Evolutionary conservation across 345 rosid genomes (phyloP).

Genomic region (Tarenaya hassleriana): DNA sequence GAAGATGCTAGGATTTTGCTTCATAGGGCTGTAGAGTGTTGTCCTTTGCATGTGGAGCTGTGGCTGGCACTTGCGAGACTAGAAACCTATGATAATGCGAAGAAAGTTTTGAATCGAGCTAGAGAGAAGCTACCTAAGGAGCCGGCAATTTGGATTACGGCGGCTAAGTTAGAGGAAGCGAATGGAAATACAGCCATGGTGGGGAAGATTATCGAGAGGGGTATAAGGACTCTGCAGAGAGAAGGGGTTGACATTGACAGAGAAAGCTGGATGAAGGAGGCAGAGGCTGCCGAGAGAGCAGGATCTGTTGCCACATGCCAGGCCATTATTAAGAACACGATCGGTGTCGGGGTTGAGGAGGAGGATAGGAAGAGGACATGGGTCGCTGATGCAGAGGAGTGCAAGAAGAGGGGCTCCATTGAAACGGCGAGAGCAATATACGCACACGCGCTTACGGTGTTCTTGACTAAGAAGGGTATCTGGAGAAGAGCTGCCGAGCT

Average conservation of each 20-base stretch:
- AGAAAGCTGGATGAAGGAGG: conserved; percentile 93
- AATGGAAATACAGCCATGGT: conserved; percentile 72
- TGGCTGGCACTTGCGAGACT: conserved; percentile 87
- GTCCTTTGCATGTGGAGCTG: conserved; percentile 82
- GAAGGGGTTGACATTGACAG: conserved; percentile 85
- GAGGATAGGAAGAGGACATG: conserved; percentile 97
- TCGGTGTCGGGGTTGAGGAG: conserved; percentile 88
- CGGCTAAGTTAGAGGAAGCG: conserved; percentile 95
- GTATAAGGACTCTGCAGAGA: conserved; percentile 74
- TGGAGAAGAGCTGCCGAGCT: conserved; percentile 95
- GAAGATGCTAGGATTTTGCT: conserved; percentile 73
- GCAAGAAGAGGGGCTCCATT: conserved; percentile 81
- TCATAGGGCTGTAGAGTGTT: conserved; percentile 89
- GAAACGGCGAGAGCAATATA: conserved; percentile 93
- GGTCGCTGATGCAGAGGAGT: conserved; percentile 98
- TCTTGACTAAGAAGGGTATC: conserved; percentile 90
- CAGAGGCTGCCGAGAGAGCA: conserved; percentile 82
- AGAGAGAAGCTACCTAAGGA: conserved; percentile 69
- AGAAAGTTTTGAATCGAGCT: conserved; percentile 70
- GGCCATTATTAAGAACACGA: conserved; percentile 63
- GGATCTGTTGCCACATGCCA: conserved; percentile 83
- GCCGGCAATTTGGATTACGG: conserved; percentile 90
- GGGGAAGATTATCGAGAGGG: conserved; percentile 84
- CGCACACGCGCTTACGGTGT: conserved; percentile 73
- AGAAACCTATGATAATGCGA: conserved; percentile 70